Conservation (phyloP, 192 early-diverging fungal species). For the Coemansia aciculifera region DNA sequence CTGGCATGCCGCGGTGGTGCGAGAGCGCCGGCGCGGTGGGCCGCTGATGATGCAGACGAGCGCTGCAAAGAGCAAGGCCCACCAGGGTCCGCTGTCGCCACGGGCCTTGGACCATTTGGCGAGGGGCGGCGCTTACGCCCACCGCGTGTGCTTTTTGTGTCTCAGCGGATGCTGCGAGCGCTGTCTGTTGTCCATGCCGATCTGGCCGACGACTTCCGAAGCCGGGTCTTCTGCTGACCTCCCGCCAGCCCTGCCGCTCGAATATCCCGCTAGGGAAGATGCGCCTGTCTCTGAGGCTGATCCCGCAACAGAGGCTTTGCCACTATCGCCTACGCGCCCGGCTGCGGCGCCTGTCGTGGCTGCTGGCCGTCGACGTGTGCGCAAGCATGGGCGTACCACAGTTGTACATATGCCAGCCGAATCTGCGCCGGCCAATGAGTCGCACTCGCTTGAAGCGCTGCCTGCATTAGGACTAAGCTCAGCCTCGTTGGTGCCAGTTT, state of each 20-base stretch:
- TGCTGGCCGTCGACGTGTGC: conserved; percentile 2
- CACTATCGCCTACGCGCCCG: neutral
- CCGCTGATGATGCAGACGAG: conserved; percentile 5
- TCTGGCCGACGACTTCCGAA: conserved; percentile 35
- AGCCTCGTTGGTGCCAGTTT: neutral
- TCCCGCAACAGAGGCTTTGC: neutral
- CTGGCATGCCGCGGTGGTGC: conserved; percentile 41
- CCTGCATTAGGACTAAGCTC: conserved; percentile 29
- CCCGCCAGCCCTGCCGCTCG: neutral
- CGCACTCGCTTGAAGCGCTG: conserved; percentile 7
- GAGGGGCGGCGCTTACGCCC: conserved; percentile 13
- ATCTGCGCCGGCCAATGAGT: neutral
- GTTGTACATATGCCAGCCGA: neutral
- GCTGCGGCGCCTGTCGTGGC: neutral
- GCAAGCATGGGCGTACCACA: conserved; percentile 8
- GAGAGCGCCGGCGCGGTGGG: conserved; percentile 38
- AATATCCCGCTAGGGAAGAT: neutral
- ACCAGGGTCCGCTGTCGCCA: neutral
- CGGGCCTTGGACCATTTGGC: neutral
- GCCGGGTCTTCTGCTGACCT: neutral
- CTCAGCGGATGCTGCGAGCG: conserved; percentile 48
- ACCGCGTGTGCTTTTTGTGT: conserved; percentile 51
- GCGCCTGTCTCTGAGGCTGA: neutral
- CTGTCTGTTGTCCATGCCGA: conserved; percentile 47
- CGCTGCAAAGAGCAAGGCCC: neutral